These are phyloP conservation scores for Calonectria hawksworthii DNA, from an alignment of 2,329 filamentous ascomycete genomes.

Conservation along the genomic window DNA sequence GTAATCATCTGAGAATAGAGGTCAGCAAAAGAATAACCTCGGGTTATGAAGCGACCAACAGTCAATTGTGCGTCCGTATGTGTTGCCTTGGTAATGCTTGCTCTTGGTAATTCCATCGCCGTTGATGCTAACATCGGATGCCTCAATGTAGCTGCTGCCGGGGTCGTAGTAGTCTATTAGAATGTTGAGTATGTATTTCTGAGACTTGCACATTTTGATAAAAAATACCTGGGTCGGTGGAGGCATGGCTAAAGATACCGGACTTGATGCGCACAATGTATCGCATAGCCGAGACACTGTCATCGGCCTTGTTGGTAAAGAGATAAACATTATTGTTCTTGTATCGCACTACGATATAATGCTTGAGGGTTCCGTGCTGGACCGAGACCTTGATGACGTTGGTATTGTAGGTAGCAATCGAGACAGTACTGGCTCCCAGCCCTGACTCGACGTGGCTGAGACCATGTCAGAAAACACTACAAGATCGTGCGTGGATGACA, in stretches of 20 bases:
- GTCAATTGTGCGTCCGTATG: constrained; percentile 54
- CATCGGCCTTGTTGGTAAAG: constrained; percentile 58
- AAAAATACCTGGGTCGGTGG: constrained; percentile 37
- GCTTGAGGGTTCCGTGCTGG: constrained; percentile 50
- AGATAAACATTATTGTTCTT: constrained; percentile 57
- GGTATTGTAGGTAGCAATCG: constrained; percentile 43
- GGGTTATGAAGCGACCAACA: constrained; percentile 24
- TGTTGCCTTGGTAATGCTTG: constrained; percentile 56
- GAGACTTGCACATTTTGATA: accelerated
- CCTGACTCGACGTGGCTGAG: constrained; percentile 48
- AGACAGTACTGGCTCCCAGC: constrained; percentile 49
- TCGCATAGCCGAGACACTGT: constrained; percentile 54
- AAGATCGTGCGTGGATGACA: background rate
- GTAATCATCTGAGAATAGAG: constrained; percentile 49
- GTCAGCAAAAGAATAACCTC: background rate
- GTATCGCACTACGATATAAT: constrained; percentile 53
- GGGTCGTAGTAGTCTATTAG: constrained; percentile 49
- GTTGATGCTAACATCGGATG: constrained; percentile 46
- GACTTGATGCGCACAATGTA: constrained; percentile 54
- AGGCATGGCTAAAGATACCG: constrained; percentile 47
- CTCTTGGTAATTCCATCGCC: constrained; percentile 52
- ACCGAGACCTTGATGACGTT: constrained; percentile 54
- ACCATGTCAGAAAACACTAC: background rate
- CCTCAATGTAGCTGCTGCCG: constrained; percentile 52
- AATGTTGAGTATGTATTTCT: background rate